phyloP scores from a whole-genome alignment of 129 eudicot genomes.

The Cynara cardunculus region DNA sequence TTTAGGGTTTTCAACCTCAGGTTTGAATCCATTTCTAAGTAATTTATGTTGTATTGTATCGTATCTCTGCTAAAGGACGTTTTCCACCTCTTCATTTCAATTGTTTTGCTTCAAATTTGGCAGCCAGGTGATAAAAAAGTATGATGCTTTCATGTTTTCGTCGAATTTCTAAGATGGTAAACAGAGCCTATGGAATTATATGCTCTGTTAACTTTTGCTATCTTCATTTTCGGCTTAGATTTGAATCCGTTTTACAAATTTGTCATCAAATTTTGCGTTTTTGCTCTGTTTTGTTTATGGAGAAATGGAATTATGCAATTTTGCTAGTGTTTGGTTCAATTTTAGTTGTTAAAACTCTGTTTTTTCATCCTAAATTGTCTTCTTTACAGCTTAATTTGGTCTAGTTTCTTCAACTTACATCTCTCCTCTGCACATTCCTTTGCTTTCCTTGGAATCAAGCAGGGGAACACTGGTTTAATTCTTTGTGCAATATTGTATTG shows the following conservation, averaged over 20 bases:
- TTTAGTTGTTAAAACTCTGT: background rate
- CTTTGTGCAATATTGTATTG: background rate
- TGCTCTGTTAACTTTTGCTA: background rate
- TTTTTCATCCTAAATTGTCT: background rate
- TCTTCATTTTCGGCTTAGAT: background rate
- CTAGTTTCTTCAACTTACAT: background rate
- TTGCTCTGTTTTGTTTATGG: background rate
- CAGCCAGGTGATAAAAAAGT: background rate
- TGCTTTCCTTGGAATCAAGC: background rate
- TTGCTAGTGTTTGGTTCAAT: background rate
- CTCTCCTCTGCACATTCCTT: background rate
- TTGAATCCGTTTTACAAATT: background rate
- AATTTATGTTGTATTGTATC: background rate
- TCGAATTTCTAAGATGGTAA: background rate
- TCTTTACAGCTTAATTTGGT: background rate
- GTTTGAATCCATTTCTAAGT: slow-evolving; percentile 16
- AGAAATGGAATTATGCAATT: background rate
- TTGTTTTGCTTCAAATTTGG: background rate
- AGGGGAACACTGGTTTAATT: background rate
- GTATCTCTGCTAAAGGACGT: background rate
- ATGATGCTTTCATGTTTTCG: background rate
- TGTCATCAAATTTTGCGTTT: background rate
- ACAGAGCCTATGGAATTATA: background rate
- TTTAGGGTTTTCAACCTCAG: slow-evolving; percentile 24
- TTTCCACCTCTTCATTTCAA: background rate